Conservation (phyloP, 495 filamentous ascomycete genomes). For the Apodospora peruviana region DNA sequence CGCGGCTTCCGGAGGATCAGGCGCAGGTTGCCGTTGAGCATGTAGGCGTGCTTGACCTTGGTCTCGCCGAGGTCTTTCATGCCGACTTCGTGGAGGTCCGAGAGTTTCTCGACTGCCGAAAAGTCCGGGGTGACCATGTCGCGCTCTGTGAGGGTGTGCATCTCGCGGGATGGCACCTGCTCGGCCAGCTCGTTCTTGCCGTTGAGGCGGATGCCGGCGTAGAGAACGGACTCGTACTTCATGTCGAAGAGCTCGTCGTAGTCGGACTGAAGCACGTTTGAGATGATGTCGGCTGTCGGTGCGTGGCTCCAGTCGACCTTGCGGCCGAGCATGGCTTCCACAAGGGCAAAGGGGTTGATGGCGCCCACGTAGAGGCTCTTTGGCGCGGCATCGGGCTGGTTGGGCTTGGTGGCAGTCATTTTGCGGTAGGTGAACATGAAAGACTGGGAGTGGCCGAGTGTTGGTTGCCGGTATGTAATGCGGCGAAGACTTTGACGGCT, state of each 20-base stretch:
- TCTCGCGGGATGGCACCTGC: conserved; percentile 22
- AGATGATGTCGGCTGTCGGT: conserved; percentile 19
- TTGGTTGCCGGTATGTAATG: too few species aligned
- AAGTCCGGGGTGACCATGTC: conserved; percentile 33
- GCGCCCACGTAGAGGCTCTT: conserved; percentile 27
- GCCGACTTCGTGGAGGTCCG: conserved; percentile 27
- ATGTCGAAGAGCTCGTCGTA: conserved; percentile 39
- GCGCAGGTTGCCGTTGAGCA: conserved; percentile 33
- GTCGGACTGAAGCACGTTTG: conserved; percentile 34
- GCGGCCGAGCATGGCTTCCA: conserved; percentile 31
- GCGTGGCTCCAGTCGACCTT: conserved; percentile 24
- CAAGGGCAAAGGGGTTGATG: conserved; percentile 36
- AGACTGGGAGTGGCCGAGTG: too few species aligned
- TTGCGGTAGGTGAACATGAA: too few species aligned
- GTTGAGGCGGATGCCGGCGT: conserved; percentile 31
- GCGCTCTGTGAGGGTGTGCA: conserved; percentile 29
- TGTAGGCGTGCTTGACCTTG: conserved; percentile 26
- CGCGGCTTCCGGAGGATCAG: conserved; percentile 20
- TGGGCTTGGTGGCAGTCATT: conserved; percentile 4
- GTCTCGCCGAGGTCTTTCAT: conserved; percentile 22
- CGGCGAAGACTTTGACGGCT: too few species aligned
- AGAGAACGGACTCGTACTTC: conserved; percentile 31
- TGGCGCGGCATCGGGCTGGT: conserved; percentile 27
- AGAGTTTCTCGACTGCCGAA: conserved; percentile 21
- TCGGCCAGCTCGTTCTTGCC: conserved; percentile 24